Percentiles rank a stretch among this genome's conserved stretches.
Conservation (phyloP, 2,329 filamentous ascomycete species). For the Thelonectria rubi region DNA sequence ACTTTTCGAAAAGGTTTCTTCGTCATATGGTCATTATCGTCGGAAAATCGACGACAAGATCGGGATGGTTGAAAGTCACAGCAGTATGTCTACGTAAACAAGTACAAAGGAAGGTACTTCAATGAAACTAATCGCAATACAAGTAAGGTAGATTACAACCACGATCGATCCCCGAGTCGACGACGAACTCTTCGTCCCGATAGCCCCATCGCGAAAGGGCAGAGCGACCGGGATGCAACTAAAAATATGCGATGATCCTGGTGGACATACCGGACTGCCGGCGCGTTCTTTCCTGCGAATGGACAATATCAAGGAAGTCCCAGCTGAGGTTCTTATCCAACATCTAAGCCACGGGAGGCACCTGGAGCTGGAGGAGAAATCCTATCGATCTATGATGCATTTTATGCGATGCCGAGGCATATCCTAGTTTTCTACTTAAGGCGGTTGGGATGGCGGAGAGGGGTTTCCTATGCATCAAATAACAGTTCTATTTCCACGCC, state of each 20-base stretch:
- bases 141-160: background rate
- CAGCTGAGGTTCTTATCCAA: background rate
- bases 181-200: background rate
- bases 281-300: background rate
- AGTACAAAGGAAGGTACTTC: too few species aligned
- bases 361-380: background rate
- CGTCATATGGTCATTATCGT: background rate
- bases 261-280: background rate
- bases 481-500: too few species aligned
- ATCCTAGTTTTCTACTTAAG: background rate
- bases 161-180: background rate
- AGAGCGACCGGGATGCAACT: background rate
- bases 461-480: too few species aligned
- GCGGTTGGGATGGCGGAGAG: too few species aligned
- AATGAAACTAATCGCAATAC: too few species aligned
- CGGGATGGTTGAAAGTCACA: background rate
- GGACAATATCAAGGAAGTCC: background rate
- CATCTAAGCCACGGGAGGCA: background rate
- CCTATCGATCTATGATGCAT: background rate
- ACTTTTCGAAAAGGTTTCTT: background rate
- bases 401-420: background rate
- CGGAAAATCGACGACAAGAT: background rate
- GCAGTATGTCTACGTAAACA: background rate
- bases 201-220: background rate
- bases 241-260: background rate